A percentile compares a stretch with the other conserved stretches of the same genome.
phyloP scores from a whole-genome alignment of 192 early-diverging fungal species.

The Pilobolus umbonatus region DNA sequence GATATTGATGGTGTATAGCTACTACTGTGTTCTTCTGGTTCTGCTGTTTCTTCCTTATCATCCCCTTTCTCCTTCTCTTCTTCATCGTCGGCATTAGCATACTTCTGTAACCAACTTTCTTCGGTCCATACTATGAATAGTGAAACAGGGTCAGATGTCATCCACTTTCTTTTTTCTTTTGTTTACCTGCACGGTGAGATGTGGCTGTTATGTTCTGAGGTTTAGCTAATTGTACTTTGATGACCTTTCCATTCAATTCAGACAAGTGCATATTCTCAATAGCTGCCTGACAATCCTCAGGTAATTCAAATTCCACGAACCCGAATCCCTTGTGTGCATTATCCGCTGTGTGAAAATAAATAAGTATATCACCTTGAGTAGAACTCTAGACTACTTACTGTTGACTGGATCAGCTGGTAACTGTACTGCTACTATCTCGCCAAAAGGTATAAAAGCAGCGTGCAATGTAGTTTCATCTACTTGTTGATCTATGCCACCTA shows the following conservation, averaged over 20 bases:
- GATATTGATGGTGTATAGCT: neutral
- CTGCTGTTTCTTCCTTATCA: neutral
- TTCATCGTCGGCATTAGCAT: slow-evolving; percentile 31
- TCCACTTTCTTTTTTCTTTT: neutral
- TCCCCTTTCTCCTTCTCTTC: slow-evolving; percentile 13
- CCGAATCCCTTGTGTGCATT: slow-evolving; percentile 90
- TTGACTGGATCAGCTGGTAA: slow-evolving; percentile 79
- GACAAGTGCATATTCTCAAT: slow-evolving; percentile 91
- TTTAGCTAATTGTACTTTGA: slow-evolving; percentile 84
- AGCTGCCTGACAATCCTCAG: slow-evolving; percentile 81
- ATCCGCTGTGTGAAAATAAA: slow-evolving; percentile 20
- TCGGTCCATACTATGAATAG: slow-evolving; percentile 37
- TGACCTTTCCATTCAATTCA: slow-evolving; percentile 85
- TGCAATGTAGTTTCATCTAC: slow-evolving; percentile 76
- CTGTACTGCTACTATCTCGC: slow-evolving; percentile 85
- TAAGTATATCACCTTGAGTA: neutral
- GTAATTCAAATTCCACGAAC: slow-evolving; percentile 89
- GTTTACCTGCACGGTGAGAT: slow-evolving; percentile 35
- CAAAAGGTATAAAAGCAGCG: slow-evolving; percentile 94
- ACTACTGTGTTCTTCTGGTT: neutral
- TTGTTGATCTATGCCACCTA: slow-evolving; percentile 77
- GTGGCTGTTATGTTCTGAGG: slow-evolving; percentile 46
- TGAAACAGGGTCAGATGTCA: neutral
- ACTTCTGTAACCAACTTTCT: slow-evolving; percentile 40
- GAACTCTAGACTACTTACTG: slow-evolving; percentile 38